A percentile compares a stretch with the other conserved stretches of the same genome.
These are phyloP conservation scores for Ensete ventricosum DNA, from an alignment of 176 grass and related monocot genomes.

Conservation along the genomic window DNA sequence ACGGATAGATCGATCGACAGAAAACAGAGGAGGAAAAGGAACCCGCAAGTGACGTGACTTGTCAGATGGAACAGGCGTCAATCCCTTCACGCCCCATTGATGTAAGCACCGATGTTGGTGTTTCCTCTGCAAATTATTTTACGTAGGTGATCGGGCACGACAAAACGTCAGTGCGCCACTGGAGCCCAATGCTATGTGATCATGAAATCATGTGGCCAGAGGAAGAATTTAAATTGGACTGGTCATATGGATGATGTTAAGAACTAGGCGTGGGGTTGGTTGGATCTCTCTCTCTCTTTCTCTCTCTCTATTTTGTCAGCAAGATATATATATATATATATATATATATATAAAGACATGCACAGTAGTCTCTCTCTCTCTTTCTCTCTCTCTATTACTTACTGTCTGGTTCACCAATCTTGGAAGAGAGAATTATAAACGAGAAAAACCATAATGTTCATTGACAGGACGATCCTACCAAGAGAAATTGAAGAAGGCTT, in stretches of 20 bases:
- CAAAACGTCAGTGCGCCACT: too few species aligned
- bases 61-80: conserved; percentile 86
- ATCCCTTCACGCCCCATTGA: conserved; percentile 84
- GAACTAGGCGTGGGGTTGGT: too few species aligned
- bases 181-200: background rate
- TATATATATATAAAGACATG: too few species aligned
- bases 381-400: too few species aligned
- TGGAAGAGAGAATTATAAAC: conserved; percentile 9
- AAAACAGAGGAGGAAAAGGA: conserved; percentile 3
- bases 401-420: conserved; percentile 89
- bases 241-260: too few species aligned
- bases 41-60: conserved; percentile 73
- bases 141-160: background rate
- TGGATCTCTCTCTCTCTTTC: too few species aligned
- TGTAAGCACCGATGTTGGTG: conserved; percentile 80
- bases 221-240: background rate
- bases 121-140: conserved; percentile 45
- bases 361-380: too few species aligned
- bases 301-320: too few species aligned
- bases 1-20: background rate
- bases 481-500: too few species aligned
- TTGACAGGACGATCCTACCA: too few species aligned
- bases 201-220: background rate
- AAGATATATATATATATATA: too few species aligned
- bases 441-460: too few species aligned